Evolutionary conservation across 352 stramenopile species (phyloP), one percentile per base, ranked within the genome.

Genomic region (Phytophthora colocasiae): DNA sequence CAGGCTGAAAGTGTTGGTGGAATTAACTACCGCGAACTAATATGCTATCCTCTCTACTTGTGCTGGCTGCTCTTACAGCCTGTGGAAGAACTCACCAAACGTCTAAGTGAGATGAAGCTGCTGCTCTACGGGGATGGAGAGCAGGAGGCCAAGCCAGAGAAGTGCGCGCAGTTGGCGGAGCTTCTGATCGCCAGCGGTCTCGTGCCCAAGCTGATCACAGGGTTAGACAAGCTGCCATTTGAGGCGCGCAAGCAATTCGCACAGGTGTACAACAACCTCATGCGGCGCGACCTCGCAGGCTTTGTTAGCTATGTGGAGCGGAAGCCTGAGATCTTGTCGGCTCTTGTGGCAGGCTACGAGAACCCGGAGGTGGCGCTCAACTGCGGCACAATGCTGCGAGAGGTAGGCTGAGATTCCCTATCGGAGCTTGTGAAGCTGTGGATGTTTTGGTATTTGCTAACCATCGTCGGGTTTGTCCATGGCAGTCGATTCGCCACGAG

Each of bases 191-290:
- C 64, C 19, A 87, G 81, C 51, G 76, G 81, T 43, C 73, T 95
- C 56, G 77, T 97, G 32, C 84, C 82, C 12, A 77, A 80, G 63
- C 77, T 97, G 22, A 82, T 97, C 34, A 52, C 73, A 15, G 75
- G 67, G 17, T 75, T 97, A 48, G 66, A 80, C 41, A 85, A 77
- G 24, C 75, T 97, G 53, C 88, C 89, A 2, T 97, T 97, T 48
- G 91, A 97, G 62, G 84, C 87, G 31, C 83, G 87, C 47, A 95
- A 95, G 68, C 83, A 95, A 43, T 90, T 95, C 64, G 87, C 83
- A 39, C 84, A 95, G 60, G 85, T 97, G 26, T 97, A 91, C 69
- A 95, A 90, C 75, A 97, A 97, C 70, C 81, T 97, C 29, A 92
- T 96, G 74, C 85, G 88, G 14, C 90, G 91, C 48, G 89, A 97